Evolutionary conservation across 768 basidiomycete species (phyloP), one percentile per base, ranked within the genome.

Genomic region (Lentinula sp.): DNA sequence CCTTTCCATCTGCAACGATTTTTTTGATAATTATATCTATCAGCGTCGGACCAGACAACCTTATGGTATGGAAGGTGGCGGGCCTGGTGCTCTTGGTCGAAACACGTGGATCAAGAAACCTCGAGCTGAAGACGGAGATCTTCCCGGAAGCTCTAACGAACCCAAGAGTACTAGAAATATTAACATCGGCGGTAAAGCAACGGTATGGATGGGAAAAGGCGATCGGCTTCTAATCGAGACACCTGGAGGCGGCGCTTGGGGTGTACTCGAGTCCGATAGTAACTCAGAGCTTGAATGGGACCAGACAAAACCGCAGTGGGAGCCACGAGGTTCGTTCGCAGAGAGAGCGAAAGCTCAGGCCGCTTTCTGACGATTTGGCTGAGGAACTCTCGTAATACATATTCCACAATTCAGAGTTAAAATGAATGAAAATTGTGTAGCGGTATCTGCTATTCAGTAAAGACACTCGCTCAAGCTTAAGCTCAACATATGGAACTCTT

Each of bases 181-280:
- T 66, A 95, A 95, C 70, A 86, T 97, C 46, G 94, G 94, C 7
- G 91, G 93, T 9, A 95, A 95, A 71, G 91, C 87, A 49, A 89
- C 89, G 1, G 81, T 94, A 53, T 84, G 82, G 76, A 94, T 95
- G 88, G 91, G 91, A 40, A 90, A 92, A 67, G 90, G 93, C 5
- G 94, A 97, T 69, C 77, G 80, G 54, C 70, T 97, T 62, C 65
- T 88, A 61, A 85, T 96, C 53, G 86, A 94, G 74, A 95, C 95
- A 0, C 95, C 95, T 0, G 95, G 95, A 0, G 95, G 88, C 8
- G 95, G 95, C 6, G 95, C 86, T 2, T 96, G 90, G 90, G 94
- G 94, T 1, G 69, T 63, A 15, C 65, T 67, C 9, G 76, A 76
- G 59, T 18, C 32, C 16, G 73, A 68, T 37, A 68, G 59, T 21